phyloP scores from a whole-genome alignment of 768 basidiomycete species.

The Hemileccinum impolitum region DNA sequence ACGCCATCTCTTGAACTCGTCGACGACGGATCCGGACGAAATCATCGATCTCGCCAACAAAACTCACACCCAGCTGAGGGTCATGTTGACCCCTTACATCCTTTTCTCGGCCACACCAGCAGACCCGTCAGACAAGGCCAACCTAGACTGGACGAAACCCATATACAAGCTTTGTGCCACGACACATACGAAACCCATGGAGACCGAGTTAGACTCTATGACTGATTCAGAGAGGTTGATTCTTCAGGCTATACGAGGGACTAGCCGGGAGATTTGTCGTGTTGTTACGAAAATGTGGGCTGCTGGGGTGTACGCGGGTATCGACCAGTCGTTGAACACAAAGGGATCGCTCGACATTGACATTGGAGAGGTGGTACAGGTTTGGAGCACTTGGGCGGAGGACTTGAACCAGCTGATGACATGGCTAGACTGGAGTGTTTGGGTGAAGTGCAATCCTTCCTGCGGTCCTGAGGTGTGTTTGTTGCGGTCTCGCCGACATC shows the following conservation, averaged over 20 bases:
- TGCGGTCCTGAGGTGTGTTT: constrained; percentile 43
- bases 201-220: background rate
- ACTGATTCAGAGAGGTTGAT: no score
- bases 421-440: constrained; percentile 53
- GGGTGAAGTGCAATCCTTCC: constrained; percentile 45
- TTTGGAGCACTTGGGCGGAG: constrained; percentile 32
- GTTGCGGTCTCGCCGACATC: no score
- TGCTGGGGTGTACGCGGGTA: no score
- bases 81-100: no score
- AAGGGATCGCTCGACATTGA: background rate
- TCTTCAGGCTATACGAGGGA: constrained; percentile 31
- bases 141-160: constrained; percentile 27
- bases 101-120: constrained; percentile 13
- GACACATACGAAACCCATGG: constrained; percentile 19
- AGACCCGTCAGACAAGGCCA: background rate
- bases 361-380: background rate
- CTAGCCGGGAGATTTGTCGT: constrained; percentile 44
- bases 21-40: constrained; percentile 1
- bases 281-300: constrained; percentile 38
- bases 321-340: no score
- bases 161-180: constrained; percentile 30
- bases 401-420: constrained; percentile 37
- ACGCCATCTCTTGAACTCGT: constrained; percentile 20
- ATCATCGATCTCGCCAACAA: background rate
- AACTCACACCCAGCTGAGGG: no score